A percentile compares a stretch with the other conserved stretches of the same genome.
Conservation (phyloP, 106 monocot species). For the Platanthera zijinensis region DNA sequence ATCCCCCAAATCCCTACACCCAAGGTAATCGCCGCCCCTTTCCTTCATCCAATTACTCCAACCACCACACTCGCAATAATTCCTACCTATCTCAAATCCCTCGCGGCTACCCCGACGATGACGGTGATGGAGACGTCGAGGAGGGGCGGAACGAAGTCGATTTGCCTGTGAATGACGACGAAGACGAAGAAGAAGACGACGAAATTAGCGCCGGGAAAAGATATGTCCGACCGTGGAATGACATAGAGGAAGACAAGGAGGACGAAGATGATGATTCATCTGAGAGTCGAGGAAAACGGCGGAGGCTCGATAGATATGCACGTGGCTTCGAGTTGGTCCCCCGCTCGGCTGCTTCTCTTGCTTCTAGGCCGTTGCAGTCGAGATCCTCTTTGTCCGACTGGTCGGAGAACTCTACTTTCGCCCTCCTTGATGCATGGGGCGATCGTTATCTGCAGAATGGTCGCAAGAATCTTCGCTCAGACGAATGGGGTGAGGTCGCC, state of each 20-base stretch:
- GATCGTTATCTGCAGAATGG: conserved; percentile 69
- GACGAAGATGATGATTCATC: conserved; percentile 26
- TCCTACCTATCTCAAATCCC: conserved; percentile 9
- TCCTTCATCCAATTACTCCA: conserved; percentile 8
- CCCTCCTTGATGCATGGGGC: conserved; percentile 88
- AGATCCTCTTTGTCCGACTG: conserved; percentile 49
- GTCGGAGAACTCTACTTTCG: conserved; percentile 80
- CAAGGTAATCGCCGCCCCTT: conserved; percentile 13
- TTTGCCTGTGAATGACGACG: conserved; percentile 4
- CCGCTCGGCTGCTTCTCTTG: conserved; percentile 19
- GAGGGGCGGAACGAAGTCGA: conserved; percentile 7
- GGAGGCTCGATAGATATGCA: conserved; percentile 50
- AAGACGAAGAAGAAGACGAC: conserved; percentile 20
- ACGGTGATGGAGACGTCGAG: conserved; percentile 5
- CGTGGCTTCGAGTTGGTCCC: conserved; percentile 80
- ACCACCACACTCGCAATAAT: conserved; percentile 13
- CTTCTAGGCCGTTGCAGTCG: conserved; percentile 1
- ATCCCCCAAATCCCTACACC: conserved; percentile 33
- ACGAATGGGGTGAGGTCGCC: conserved; percentile 87
- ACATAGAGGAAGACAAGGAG: conserved; percentile 9
- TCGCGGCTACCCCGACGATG: conserved; percentile 16
- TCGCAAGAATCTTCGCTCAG: conserved; percentile 65
- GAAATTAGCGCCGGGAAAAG: neutral
- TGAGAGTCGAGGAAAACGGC: conserved; percentile 60
- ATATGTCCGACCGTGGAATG: neutral